phyloP scores from a whole-genome alignment of 176 grass and related monocot species.

The Bothriochloa decipiens region DNA sequence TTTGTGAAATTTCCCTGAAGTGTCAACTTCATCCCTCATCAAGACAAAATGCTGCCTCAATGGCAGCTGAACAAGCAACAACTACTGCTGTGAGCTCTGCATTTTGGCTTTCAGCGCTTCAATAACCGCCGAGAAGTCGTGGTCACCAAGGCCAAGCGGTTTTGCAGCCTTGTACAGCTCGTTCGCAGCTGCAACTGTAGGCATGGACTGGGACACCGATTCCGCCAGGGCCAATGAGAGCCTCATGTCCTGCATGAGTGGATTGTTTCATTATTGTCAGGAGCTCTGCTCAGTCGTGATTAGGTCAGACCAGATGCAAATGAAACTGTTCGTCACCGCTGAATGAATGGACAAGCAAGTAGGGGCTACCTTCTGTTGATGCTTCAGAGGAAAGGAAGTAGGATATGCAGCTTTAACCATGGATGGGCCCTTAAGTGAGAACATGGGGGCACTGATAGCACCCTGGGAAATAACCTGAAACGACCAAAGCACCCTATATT shows the following conservation, averaged over 20 bases:
- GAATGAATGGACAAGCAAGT: conserved; percentile 7
- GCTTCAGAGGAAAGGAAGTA: conserved; percentile 90
- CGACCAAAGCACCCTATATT: conserved; percentile 12
- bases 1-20: neutral
- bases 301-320: conserved; percentile 30
- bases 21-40: neutral
- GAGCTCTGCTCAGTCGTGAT: neutral
- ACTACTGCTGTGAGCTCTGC: conserved; percentile 40
- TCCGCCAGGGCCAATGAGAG: conserved; percentile 79
- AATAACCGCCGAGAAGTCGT: conserved; percentile 83
- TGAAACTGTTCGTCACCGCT: conserved; percentile 28
- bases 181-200: conserved; percentile 79
- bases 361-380: conserved; percentile 86
- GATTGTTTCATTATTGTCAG: conserved; percentile 15
- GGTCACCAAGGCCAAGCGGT: conserved; percentile 67
- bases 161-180: conserved; percentile 87
- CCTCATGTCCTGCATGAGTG: conserved; percentile 72
- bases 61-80: neutral
- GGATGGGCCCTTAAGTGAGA: conserved; percentile 81
- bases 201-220: conserved; percentile 77
- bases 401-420: conserved; percentile 90
- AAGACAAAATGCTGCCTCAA: conserved; percentile 11
- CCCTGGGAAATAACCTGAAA: conserved; percentile 92
- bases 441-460: conserved; percentile 91
- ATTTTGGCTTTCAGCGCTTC: conserved; percentile 68